Evolutionary conservation across 2,329 filamentous ascomycete species (phyloP), one percentile per base, ranked within the genome.

Genomic region (Pseudopyricularia javanii): DNA sequence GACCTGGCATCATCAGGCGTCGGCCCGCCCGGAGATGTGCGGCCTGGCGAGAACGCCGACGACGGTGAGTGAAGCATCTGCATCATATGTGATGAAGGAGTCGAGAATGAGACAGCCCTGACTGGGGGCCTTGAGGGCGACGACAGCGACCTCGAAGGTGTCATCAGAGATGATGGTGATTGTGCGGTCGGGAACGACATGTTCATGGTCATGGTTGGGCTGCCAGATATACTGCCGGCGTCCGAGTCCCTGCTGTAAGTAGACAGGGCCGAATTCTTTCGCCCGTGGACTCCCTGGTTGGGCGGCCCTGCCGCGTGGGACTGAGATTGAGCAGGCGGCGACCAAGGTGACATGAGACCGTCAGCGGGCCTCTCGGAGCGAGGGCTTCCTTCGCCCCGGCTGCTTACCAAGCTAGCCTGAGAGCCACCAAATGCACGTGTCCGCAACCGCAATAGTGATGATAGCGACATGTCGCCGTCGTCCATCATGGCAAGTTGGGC

Each of bases 381-480:
- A 2, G 75, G 75, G 17, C 75, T 78, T 3, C 74, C 74, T 49
- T 76, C 75, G 6, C 69, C 66, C 35, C 74, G 73, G 3, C 76
- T 80, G 57, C 79, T 86, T 51, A 74, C 74, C 6, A 90, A 68
- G 60, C 87, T 91, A 1, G 77, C 82, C 60, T 88, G 86, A 54
- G 88, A 93, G 4, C 86, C 86, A 24, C 88, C 88, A 79, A 88
- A 95, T 0, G 89, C 85, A 50, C 79, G 83, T 11, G 80, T 83
- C 3, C 90, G 80, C 43, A 94, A 67, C 56, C 82, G 85, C 67
- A 88, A 74, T 15, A 95, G 72, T 1, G 85, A 78, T 49, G 83
- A 83, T 7, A 94, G 69, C 24, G 78, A 85, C 78, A 93, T 86
- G 55, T 88, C 83, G 52, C 78, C 75, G 53, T 88, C 82, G 49